These are phyloP conservation scores for Rosa lucieae DNA, from an alignment of 306 rosid species.

Conservation along the genomic window DNA sequence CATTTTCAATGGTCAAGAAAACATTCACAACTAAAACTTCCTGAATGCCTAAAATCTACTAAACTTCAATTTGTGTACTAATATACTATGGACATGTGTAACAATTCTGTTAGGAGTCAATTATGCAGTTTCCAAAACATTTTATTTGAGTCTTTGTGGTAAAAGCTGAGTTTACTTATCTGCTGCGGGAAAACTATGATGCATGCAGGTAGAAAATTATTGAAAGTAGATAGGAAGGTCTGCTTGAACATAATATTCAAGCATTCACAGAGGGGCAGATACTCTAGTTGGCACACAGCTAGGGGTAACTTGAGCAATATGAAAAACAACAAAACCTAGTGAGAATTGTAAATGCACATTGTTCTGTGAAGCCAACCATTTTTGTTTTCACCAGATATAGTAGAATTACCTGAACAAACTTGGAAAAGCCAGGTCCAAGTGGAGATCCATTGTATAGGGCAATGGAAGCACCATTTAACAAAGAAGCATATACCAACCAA, in stretches of 20 bases:
- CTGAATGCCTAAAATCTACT: background rate
- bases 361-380: background rate
- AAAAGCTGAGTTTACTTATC: background rate
- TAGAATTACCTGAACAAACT: slow-evolving; percentile 74
- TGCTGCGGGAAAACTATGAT: background rate
- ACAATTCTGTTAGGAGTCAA: background rate
- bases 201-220: background rate
- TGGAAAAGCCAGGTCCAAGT: slow-evolving; percentile 83
- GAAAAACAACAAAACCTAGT: background rate
- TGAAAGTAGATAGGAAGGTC: background rate
- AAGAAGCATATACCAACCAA: slow-evolving; percentile 92
- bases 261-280: background rate
- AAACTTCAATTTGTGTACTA: background rate
- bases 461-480: slow-evolving; percentile 90
- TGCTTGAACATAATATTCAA: background rate
- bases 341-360: background rate
- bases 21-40: background rate
- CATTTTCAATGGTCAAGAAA: background rate
- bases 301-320: background rate
- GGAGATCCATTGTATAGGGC: slow-evolving; percentile 90
- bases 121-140: background rate
- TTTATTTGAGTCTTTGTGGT: background rate
- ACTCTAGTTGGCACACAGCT: background rate
- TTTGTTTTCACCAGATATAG: background rate
- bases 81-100: background rate